phyloP scores from a whole-genome alignment of 2,329 filamentous ascomycete genomes.

The Amesomyces nigricolor region DNA sequence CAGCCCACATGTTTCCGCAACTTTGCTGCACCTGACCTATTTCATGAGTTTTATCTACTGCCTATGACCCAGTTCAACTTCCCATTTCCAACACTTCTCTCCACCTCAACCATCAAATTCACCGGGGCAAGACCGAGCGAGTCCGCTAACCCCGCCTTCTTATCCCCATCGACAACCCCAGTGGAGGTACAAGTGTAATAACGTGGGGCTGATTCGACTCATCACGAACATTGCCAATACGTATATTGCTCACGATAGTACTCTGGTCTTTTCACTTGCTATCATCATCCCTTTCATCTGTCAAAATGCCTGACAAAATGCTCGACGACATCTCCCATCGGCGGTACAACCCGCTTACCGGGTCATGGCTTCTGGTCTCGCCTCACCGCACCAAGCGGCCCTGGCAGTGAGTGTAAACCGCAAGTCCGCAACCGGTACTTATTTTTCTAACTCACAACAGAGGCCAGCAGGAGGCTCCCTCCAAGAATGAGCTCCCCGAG shows the following conservation, averaged over 20 bases:
- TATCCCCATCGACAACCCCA: too few species aligned
- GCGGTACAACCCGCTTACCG: constrained; percentile 85
- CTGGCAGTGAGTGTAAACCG: constrained; percentile 71
- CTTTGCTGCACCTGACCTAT: too few species aligned
- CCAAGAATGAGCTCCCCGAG: constrained; percentile 63
- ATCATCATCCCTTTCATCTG: background rate
- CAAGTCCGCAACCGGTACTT: background rate
- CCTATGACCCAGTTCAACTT: too few species aligned
- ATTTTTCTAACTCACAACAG: constrained; percentile 37
- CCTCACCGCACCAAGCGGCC: constrained; percentile 94
- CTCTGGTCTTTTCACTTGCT: too few species aligned
- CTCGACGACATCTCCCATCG: constrained; percentile 96
- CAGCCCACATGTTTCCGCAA: too few species aligned
- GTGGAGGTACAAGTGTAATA: too few species aligned
- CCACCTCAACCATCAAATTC: too few species aligned
- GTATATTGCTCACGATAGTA: background rate
- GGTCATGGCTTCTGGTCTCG: constrained; percentile 89
- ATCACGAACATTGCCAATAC: background rate
- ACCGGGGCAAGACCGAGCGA: too few species aligned
- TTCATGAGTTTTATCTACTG: background rate
- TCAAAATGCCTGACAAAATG: constrained; percentile 63
- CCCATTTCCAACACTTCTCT: too few species aligned
- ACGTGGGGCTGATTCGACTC: background rate
- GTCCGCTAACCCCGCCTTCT: too few species aligned
- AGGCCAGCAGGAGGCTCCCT: constrained; percentile 69